A percentile compares a stretch with the other conserved stretches of the same genome.
These are phyloP conservation scores for Cyclocybe cylindracea DNA, from an alignment of 768 basidiomycete genomes.

Conservation along the genomic window DNA sequence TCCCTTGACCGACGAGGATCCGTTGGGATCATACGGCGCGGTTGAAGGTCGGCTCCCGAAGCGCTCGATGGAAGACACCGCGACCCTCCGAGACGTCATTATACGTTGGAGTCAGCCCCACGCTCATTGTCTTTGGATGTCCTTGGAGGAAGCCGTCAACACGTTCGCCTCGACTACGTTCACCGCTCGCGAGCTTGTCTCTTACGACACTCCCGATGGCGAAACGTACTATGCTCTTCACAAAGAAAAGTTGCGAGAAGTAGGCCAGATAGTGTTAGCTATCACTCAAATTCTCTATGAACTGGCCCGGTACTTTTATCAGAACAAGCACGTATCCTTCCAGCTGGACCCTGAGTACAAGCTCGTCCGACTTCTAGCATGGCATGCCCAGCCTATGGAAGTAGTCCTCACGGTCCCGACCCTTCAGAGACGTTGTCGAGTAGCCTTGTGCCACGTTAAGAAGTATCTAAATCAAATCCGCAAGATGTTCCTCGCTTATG, in stretches of 20 bases:
- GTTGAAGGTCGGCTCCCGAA: background rate
- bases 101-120: constrained; percentile 6
- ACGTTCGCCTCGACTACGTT: background rate
- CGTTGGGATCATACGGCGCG: constrained; percentile 3
- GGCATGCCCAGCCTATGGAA: background rate
- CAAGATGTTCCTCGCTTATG: background rate
- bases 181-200: background rate
- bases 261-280: constrained; percentile 3
- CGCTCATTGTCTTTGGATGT: constrained; percentile 1
- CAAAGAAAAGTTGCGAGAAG: background rate
- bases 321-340: background rate
- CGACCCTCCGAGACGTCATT: background rate
- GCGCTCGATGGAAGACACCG: background rate
- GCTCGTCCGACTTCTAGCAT: constrained; percentile 2
- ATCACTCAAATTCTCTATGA: constrained; percentile 5
- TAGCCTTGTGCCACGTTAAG: background rate
- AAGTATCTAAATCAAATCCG: constrained; percentile 2
- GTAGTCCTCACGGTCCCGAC: background rate
- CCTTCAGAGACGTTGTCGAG: constrained; percentile 1
- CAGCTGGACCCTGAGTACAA: constrained; percentile 1
- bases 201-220: background rate
- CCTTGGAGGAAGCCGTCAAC: background rate
- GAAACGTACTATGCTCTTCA: background rate
- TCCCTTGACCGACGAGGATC: background rate
- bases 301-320: constrained; percentile 1